phyloP scores from a whole-genome alignment of 257 asterid genomes.

The Solanum tarapatanum region DNA sequence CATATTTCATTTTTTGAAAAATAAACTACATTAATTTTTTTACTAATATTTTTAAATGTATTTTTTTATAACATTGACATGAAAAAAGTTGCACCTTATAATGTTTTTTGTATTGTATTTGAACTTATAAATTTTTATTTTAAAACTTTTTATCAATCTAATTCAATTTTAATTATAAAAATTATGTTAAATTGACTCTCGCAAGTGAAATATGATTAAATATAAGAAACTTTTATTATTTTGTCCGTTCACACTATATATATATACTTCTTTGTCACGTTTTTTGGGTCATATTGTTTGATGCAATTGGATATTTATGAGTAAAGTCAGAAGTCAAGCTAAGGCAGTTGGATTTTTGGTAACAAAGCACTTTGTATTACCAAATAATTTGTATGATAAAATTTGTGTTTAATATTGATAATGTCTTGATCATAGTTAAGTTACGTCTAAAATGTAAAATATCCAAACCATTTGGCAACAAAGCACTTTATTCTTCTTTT shows the following conservation, averaged over 20 bases:
- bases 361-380: not conserved
- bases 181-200: not conserved
- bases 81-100: not conserved
- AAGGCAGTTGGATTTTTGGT: not conserved
- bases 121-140: not conserved
- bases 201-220: no score
- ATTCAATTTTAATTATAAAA: not conserved
- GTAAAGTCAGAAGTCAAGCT: not conserved
- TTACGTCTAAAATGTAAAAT: not conserved
- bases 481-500: not conserved
- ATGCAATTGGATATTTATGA: not conserved
- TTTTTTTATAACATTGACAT: not conserved
- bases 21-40: no score
- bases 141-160: not conserved
- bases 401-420: not conserved
- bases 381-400: not conserved
- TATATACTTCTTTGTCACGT: not conserved
- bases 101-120: not conserved
- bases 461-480: not conserved
- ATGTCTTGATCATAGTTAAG: not conserved
- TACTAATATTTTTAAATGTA: not conserved
- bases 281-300: not conserved
- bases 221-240: no score
- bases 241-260: not conserved
- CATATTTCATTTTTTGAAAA: no score